phyloP scores from a whole-genome alignment of 495 filamentous ascomycete genomes.

The Tuber microsphaerosporum region DNA sequence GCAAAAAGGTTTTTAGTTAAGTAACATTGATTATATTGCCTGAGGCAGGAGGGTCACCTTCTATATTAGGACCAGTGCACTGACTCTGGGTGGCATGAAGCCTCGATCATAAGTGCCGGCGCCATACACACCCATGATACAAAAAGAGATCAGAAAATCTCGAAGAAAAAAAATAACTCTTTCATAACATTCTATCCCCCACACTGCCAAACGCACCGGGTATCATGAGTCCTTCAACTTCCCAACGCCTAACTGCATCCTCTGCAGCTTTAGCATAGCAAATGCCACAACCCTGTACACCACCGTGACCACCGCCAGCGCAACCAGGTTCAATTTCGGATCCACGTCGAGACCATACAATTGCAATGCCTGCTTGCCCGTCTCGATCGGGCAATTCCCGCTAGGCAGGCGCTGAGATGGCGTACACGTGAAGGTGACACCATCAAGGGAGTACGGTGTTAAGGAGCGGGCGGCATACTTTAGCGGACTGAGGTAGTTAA shows the following conservation, averaged over 20 bases:
- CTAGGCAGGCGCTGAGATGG: conserved; percentile 50
- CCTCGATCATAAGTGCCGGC: too few species aligned
- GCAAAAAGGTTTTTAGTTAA: too few species aligned
- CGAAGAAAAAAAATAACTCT: not conserved
- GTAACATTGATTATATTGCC: too few species aligned
- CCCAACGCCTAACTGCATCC: conserved; percentile 32
- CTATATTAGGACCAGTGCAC: too few species aligned
- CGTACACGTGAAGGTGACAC: conserved; percentile 55
- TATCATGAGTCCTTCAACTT: conserved; percentile 8
- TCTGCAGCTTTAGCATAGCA: conserved; percentile 50
- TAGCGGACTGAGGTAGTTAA: conserved; percentile 64
- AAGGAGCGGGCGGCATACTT: conserved; percentile 61
- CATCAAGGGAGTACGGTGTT: conserved; percentile 53
- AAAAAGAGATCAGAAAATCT: not conserved
- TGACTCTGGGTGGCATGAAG: too few species aligned
- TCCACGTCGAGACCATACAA: conserved; percentile 58
- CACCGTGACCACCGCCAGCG: conserved; percentile 53
- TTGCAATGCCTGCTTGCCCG: conserved; percentile 56
- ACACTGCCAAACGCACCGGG: not conserved
- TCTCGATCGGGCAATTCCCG: conserved; percentile 56
- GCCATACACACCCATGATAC: not conserved
- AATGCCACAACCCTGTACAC: conserved; percentile 62
- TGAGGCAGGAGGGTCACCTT: too few species aligned
- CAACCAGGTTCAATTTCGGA: conserved; percentile 53
- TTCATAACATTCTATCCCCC: not conserved